Evolutionary conservation across 345 rosid genomes (phyloP), one percentile per base, ranked within the genome.

Genomic region (Pugionium cornutum): DNA sequence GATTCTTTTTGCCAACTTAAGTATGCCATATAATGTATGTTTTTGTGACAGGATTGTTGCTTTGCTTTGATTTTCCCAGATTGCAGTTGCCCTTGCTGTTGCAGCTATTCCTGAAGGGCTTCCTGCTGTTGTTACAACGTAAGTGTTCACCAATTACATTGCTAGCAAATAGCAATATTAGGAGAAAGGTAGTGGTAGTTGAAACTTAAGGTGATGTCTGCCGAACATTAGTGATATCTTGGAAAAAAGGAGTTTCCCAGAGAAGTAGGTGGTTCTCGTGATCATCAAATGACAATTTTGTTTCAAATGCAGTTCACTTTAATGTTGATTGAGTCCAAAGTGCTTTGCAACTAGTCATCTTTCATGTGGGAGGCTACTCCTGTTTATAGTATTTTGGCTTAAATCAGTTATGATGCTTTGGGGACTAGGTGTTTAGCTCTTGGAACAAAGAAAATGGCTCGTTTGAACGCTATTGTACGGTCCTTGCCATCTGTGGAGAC

Each of bases 101-200:
- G 99, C 99, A 58, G 99, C 99, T 42, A 94, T 94, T 72, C 97
- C 99, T 39, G 99, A 94, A 85, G 99, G 97, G 77, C 99, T 94
- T 84, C 99, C 99, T 62, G 99, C 99, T 69, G 99, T 94, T 77
- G 99, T 94, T 64, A 90, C 99, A 32, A 94, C 97, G 99, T 94
- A 64, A 84, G 96, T 81, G 64, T 66, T 76, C 72, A 34, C 58
- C 47, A 49, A 58, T 50, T 71, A 7, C 50, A 31, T 7, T 35
- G 42, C 26, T 51, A 72, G 66, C 41, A 64, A 50, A 44, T 65
- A 41, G 28, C 34, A 51, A 18, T 66, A 65, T 30, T 43, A 43
- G 64, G 42, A 58, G 42, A 43, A 58, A 65, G 25, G 53, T 8
- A 53, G 29, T 48, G 40, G 29, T 42, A 44, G 57, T 34, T 57